Evolutionary conservation across 192 early-diverging fungal genomes (phyloP).

Genomic region (Coemansia sp.): DNA sequence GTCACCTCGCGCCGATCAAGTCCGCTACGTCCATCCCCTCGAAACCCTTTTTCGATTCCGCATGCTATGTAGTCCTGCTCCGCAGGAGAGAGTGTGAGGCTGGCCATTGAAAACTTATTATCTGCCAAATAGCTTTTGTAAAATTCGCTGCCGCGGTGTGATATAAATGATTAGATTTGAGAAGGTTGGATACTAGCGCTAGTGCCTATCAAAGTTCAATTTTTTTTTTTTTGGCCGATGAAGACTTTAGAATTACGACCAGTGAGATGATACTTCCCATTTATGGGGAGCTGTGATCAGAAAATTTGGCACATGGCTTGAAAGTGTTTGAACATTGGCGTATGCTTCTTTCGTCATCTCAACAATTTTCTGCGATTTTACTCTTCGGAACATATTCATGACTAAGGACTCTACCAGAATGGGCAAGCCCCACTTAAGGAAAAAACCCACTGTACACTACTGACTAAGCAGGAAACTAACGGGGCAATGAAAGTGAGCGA

Average conservation of each 20-base stretch:
- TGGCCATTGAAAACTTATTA: slow-evolving; percentile 36
- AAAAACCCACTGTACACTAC: too few species aligned
- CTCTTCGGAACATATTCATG: too few species aligned
- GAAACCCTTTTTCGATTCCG: slow-evolving; percentile 76
- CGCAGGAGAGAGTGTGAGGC: slow-evolving; percentile 65
- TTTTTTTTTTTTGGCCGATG: neutral
- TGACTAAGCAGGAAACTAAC: too few species aligned
- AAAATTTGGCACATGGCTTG: neutral
- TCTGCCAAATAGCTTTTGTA: neutral
- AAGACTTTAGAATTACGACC: neutral
- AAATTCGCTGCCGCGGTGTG: neutral
- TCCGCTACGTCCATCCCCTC: slow-evolving; percentile 84
- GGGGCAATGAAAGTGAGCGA: too few species aligned
- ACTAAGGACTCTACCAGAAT: too few species aligned
- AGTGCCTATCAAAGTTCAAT: neutral
- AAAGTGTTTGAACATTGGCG: neutral
- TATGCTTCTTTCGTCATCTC: too few species aligned
- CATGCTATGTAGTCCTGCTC: slow-evolving; percentile 82
- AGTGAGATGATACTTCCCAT: neutral
- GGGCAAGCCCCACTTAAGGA: too few species aligned
- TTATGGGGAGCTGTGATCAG: neutral
- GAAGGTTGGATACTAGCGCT: neutral
- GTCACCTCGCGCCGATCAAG: slow-evolving; percentile 73
- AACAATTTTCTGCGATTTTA: too few species aligned
- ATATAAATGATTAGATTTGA: neutral